Conservation (phyloP, 176 grass and related monocot genomes). For the Pharus latifolius region DNA sequence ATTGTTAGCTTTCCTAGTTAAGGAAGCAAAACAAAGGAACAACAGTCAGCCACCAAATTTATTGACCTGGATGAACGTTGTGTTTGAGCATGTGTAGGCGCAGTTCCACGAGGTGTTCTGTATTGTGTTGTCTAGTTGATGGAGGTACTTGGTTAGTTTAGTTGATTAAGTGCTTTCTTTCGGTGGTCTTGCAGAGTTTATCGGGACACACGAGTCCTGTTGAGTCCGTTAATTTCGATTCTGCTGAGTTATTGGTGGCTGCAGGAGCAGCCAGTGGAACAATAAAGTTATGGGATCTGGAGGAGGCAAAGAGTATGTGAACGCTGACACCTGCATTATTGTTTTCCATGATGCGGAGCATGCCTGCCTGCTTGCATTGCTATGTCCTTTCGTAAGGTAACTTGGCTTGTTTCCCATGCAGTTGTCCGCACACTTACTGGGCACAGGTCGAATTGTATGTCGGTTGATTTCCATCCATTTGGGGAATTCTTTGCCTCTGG, state of each 20-base stretch:
- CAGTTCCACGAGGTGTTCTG: too few species aligned
- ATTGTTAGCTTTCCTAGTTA: too few species aligned
- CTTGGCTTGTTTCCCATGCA: slow-evolving; percentile 32
- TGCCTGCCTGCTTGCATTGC: background rate
- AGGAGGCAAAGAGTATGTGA: slow-evolving; percentile 87
- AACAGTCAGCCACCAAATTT: too few species aligned
- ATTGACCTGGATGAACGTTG: background rate
- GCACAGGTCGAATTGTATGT: slow-evolving; percentile 87
- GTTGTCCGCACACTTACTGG: slow-evolving; percentile 86
- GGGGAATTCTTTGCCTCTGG: slow-evolving; percentile 95
- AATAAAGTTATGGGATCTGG: slow-evolving; percentile 84
- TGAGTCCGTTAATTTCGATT: slow-evolving; percentile 83
- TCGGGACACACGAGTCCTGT: slow-evolving; percentile 85
- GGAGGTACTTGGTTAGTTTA: background rate
- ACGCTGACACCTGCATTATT: background rate
- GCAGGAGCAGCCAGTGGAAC: slow-evolving; percentile 95
- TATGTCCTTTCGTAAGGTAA: background rate
- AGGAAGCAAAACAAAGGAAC: too few species aligned
- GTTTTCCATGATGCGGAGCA: background rate
- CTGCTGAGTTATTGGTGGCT: slow-evolving; percentile 77
- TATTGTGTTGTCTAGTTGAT: background rate
- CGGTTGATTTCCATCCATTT: slow-evolving; percentile 96
- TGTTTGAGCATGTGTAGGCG: background rate
- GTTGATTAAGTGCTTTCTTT: background rate
- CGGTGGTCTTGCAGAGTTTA: slow-evolving; percentile 54